Evolutionary conservation across 331 rosid genomes (phyloP), one percentile per base, ranked within the genome.

Genomic region (Prunus yedoensis): DNA sequence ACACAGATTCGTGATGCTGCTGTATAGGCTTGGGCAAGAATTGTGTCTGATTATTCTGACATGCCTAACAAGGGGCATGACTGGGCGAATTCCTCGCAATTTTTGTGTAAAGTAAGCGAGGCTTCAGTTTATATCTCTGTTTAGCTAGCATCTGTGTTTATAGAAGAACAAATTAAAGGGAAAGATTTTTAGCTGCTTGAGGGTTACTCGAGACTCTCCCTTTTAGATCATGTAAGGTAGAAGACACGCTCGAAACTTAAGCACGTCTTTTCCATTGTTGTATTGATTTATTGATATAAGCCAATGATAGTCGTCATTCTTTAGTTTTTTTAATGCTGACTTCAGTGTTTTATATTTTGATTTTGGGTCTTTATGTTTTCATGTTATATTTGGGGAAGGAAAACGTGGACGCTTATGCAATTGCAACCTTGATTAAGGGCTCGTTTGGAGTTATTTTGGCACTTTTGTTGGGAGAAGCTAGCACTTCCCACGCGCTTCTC

Each of bases 81-180:
- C 30, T 13, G 23, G 8, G 38, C 5, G 1, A n/a, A 25, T 25
- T 28, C 58, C 74, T 15, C 56, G 53, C 83, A 68, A 76, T 64
- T 78, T 83, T 83, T 83, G 78, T 79, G 75, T 71, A 83, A 70
- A 71, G 78, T 13, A 75, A 70, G 84, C 58, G 17, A 20, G 81
- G 76, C 62, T 30, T 74, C 61, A 76, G 41, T 32, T 52, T 73
- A 59, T 78, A 30, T 70, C 46, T 78, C 18, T 67, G 30, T 62
- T 70, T 53, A 27, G 25, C 25, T 23, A 74, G 56, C 82, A 25
- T 56, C 21, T 49, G 46, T 60, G 17, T 63, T 61, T 67, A 77
- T 73, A 77, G 53, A 20, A 43, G 46, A 38, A 63, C 45, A 71
- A 28, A 47, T 5, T 23, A 41, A 49, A 68, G 51, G 25, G 72